These are phyloP conservation scores for Scheffersomyces segobiensis DNA, from an alignment of 1,139 yeast species.

Conservation along the genomic window DNA sequence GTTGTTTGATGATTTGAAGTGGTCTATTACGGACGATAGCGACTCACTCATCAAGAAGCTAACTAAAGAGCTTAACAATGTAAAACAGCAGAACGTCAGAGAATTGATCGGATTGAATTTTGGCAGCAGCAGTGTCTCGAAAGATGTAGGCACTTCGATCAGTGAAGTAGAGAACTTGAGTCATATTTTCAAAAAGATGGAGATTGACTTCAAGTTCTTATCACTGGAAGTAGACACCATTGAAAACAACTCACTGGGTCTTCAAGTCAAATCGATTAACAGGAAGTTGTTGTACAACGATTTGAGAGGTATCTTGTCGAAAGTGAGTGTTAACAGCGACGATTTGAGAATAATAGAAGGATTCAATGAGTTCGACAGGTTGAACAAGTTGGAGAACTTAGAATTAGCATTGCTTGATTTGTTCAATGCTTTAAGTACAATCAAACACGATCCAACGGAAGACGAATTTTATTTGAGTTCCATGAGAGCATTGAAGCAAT, in stretches of 20 bases:
- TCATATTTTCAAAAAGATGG: slow-evolving; percentile 48
- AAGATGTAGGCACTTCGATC: slow-evolving; percentile 46
- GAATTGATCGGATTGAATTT: slow-evolving; percentile 43
- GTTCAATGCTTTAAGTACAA: slow-evolving; percentile 63
- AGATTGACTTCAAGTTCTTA: slow-evolving; percentile 42
- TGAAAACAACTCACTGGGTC: slow-evolving; percentile 76
- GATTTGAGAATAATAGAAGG: slow-evolving; percentile 51
- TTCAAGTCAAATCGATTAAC: slow-evolving; percentile 82
- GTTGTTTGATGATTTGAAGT: slow-evolving; percentile 69
- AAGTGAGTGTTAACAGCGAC: slow-evolving; percentile 63
- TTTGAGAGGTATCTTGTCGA: slow-evolving; percentile 63
- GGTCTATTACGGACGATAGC: slow-evolving; percentile 69
- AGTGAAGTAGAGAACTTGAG: slow-evolving; percentile 66
- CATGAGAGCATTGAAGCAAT: slow-evolving; percentile 75
- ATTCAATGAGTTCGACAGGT: slow-evolving; percentile 51
- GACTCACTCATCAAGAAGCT: slow-evolving; percentile 57
- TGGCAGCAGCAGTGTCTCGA: slow-evolving; percentile 31
- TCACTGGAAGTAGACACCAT: slow-evolving; percentile 69
- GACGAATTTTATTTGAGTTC: slow-evolving; percentile 54
- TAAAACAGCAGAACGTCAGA: slow-evolving; percentile 39
- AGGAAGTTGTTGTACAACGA: slow-evolving; percentile 73
- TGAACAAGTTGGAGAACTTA: slow-evolving; percentile 44
- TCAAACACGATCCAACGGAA: slow-evolving; percentile 44
- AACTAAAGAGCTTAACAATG: slow-evolving; percentile 35
- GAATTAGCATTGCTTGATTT: slow-evolving; percentile 63